Evolutionary conservation across 2,329 filamentous ascomycete genomes (phyloP).

Genomic region (Bipolaris victoriae): DNA sequence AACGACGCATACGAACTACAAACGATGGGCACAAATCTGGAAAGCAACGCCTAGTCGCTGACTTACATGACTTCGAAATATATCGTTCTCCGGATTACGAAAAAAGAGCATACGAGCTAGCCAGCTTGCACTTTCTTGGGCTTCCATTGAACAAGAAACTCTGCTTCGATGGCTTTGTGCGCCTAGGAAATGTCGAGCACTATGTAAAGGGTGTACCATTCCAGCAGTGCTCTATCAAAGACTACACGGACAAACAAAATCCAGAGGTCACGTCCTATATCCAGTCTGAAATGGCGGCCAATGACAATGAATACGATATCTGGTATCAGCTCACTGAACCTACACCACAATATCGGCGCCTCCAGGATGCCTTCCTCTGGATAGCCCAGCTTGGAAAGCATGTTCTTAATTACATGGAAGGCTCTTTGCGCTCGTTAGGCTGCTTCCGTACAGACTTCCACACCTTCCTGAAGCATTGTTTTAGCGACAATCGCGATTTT

Average conservation of each 20-base stretch:
- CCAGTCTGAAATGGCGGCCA: constrained; percentile 54
- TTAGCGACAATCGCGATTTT: constrained; percentile 55
- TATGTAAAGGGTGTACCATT: constrained; percentile 67
- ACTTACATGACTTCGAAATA: constrained; percentile 36
- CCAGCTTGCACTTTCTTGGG: constrained; percentile 25
- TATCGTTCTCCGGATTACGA: constrained; percentile 15
- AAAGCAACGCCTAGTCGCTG: constrained; percentile 18
- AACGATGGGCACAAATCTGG: constrained; percentile 5
- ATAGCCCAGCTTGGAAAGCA: constrained; percentile 73
- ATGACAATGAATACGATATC: constrained; percentile 47
- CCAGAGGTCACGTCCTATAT: constrained; percentile 68
- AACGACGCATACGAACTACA: neutral
- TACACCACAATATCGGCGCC: constrained; percentile 65
- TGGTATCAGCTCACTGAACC: constrained; percentile 70
- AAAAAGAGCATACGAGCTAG: constrained; percentile 7
- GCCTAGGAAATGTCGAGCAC: constrained; percentile 48
- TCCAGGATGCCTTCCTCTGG: constrained; percentile 71
- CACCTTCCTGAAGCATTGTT: constrained; percentile 59
- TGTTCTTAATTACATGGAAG: constrained; percentile 68
- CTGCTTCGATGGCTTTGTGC: constrained; percentile 51
- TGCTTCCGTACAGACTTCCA: constrained; percentile 66
- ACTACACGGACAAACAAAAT: constrained; percentile 62
- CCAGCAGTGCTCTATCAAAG: constrained; percentile 66
- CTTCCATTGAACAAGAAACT: constrained; percentile 20
- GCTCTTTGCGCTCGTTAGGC: neutral